These are phyloP conservation scores for Ogataea populi-albae DNA, from an alignment of 805 yeast species.

Conservation along the genomic window DNA sequence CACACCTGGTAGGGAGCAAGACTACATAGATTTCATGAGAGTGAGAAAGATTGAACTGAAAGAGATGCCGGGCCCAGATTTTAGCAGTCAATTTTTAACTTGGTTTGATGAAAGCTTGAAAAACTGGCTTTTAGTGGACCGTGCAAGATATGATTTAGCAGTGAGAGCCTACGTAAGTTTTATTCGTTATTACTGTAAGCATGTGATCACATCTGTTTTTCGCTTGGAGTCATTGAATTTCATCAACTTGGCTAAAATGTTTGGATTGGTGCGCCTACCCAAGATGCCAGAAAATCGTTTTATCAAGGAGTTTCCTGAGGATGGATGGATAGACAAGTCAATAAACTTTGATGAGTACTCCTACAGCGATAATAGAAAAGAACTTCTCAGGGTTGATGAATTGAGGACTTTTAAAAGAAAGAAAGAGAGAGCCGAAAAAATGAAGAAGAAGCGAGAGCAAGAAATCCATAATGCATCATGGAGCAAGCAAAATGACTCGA, in stretches of 20 bases:
- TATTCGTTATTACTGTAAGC: conserved; percentile 81
- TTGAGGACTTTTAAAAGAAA: conserved; percentile 44
- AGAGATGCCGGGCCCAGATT: conserved; percentile 32
- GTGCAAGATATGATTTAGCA: conserved; percentile 80
- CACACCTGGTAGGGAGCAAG: conserved; percentile 74
- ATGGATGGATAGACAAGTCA: conserved; percentile 67
- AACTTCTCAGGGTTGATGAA: conserved; percentile 56
- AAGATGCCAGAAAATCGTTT: conserved; percentile 85
- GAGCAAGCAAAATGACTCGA: conserved; percentile 55
- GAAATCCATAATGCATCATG: conserved; percentile 65
- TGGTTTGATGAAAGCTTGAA: conserved; percentile 35
- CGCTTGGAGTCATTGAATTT: conserved; percentile 70
- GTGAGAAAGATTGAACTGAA: conserved; percentile 62
- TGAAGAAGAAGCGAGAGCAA: conserved; percentile 42
- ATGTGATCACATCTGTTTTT: conserved; percentile 84
- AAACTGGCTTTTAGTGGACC: conserved; percentile 65
- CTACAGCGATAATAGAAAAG: conserved; percentile 65
- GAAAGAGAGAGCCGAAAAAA: conserved; percentile 35
- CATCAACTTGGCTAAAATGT: conserved; percentile 65
- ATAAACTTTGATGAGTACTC: conserved; percentile 67
- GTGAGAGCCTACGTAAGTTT: conserved; percentile 79
- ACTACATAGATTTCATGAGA: conserved; percentile 73
- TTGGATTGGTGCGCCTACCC: conserved; percentile 81
- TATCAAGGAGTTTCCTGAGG: conserved; percentile 54
- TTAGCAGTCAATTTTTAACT: conserved; percentile 13